A percentile compares a stretch with the other conserved stretches of the same genome.
These are phyloP conservation scores for Melastoma candidum DNA, from an alignment of 441 rosid species.

Conservation along the genomic window DNA sequence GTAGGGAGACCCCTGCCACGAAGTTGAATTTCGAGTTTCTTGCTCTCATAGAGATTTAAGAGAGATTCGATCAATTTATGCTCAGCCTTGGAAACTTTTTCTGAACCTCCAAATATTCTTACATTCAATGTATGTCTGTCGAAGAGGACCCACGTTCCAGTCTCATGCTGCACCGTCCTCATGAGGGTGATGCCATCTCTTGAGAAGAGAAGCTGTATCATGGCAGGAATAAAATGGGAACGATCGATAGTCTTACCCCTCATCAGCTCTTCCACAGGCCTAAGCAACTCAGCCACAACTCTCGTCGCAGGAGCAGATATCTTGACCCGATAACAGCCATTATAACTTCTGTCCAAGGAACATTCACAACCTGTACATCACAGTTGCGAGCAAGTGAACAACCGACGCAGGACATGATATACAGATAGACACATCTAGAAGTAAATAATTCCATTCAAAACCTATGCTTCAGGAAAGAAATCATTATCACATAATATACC, in stretches of 20 bases:
- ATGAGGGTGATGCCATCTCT: slow-evolving; percentile 38
- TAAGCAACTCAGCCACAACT: slow-evolving; percentile 56
- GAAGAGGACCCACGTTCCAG: slow-evolving; percentile 40
- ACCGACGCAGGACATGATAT: too few species aligned
- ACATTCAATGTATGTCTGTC: slow-evolving; percentile 34
- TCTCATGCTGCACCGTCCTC: slow-evolving; percentile 45
- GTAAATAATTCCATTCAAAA: too few species aligned
- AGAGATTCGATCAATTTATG: slow-evolving; percentile 39
- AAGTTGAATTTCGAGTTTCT: slow-evolving; percentile 53
- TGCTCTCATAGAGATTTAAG: slow-evolving; percentile 37
- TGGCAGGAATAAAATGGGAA: slow-evolving; percentile 36
- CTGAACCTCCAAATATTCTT: slow-evolving; percentile 44
- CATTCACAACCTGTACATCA: slow-evolving; percentile 14
- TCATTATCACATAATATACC: too few species aligned
- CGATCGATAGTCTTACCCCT: slow-evolving; percentile 44
- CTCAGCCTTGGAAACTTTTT: slow-evolving; percentile 33
- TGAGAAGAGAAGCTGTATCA: slow-evolving; percentile 45
- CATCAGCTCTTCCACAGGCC: slow-evolving; percentile 55
- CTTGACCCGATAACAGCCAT: slow-evolving; percentile 47
- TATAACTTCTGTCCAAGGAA: slow-evolving; percentile 25
- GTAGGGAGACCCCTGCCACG: slow-evolving; percentile 42
- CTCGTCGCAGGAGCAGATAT: slow-evolving; percentile 59
- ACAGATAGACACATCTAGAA: too few species aligned
- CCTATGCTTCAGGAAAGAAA: too few species aligned
- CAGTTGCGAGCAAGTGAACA: too few species aligned